Base-by-base conservation (phyloP, 1,284 basidiomycete genomes). In the Apiotrichum brassicae region DNA sequence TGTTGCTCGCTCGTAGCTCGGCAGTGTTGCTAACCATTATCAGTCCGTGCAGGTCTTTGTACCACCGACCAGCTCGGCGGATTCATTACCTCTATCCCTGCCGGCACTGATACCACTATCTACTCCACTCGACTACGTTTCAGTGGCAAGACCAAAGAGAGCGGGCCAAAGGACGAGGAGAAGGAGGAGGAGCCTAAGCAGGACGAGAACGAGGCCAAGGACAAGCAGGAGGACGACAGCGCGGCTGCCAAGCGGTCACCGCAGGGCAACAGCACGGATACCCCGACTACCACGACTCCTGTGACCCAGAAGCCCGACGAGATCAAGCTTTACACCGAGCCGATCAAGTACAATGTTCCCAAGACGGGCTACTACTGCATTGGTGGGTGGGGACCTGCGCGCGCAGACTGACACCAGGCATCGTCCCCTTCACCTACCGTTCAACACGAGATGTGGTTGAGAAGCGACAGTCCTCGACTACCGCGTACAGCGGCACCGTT, bases 341-440 rank as follows among this genome's bases (percentile, higher is more conserved):
- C 68, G 6, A 67, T 74, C 11, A 84, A 86, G 54, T 97, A 97
- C 69, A 71, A 78, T 25, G 88, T 98, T n/a, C 77, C 77, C 20
- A 85, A 85, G 69, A 90, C 87, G 3, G 94, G 93, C 3, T 97
- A 95, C 71, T 97, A 95, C 70, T 97, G 93, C 70, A 84, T 94
- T 60, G 91, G 89, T 82, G 71, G 74, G 36, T 32, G 8, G 13
- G 3, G 24, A 36, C 6, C 20, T 14, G n/a, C 54, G 45, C n/a
- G n/a, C n/a, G n/a, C n/a, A n/a, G n/a, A n/a, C 38, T 46, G 24
- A 63, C 16, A 57, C 12, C 60, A 90, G 88, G 87, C 36, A 81
- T 88, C 48, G 81, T 95, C 20, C 91, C 92, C 42, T 81, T 94
- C 25, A 89, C 88, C 28, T 14, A n/a, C n/a, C n/a, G n/a, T n/a